Conservation (phyloP, 2,329 filamentous ascomycete species). For the Colletotrichum tanaceti region DNA sequence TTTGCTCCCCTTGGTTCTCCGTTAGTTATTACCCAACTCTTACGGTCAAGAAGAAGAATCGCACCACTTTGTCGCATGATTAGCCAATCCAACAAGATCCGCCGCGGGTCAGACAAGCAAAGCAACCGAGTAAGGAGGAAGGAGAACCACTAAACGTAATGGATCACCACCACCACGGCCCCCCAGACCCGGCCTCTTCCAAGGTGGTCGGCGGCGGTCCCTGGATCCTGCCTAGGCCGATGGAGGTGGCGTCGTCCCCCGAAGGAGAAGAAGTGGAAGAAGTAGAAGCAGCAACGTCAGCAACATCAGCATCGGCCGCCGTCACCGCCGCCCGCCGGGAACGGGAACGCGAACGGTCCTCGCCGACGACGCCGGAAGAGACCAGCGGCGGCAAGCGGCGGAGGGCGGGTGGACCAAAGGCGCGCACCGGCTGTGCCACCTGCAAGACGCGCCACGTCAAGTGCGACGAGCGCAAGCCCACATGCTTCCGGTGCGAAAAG, state of each 20-base stretch:
- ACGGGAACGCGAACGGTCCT: conserved; percentile 5
- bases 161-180: neutral
- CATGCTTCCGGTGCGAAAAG: conserved; percentile 39
- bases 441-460: conserved; percentile 47
- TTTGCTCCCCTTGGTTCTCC: conserved; percentile 6
- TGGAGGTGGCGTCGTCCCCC: conserved; percentile 7
- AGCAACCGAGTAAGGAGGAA: no score
- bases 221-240: conserved; percentile 19
- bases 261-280: no score
- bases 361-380: conserved; percentile 17
- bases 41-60: neutral
- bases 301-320: no score
- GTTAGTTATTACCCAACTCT: neutral
- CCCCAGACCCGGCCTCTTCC: conserved; percentile 15
- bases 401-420: conserved; percentile 34
- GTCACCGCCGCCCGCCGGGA: no score
- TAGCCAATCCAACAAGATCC: conserved; percentile 11
- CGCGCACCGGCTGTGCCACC: conserved; percentile 39
- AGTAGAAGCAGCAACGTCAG: no score
- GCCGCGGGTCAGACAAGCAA: neutral
- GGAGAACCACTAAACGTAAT: neutral
- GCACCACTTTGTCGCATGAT: conserved; percentile 16
- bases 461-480: conserved; percentile 47
- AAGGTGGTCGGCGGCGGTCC: conserved; percentile 6
- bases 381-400: conserved; percentile 14